phyloP scores from a whole-genome alignment of 139 green algal genomes.

The Prasinococcaceae sp. region DNA sequence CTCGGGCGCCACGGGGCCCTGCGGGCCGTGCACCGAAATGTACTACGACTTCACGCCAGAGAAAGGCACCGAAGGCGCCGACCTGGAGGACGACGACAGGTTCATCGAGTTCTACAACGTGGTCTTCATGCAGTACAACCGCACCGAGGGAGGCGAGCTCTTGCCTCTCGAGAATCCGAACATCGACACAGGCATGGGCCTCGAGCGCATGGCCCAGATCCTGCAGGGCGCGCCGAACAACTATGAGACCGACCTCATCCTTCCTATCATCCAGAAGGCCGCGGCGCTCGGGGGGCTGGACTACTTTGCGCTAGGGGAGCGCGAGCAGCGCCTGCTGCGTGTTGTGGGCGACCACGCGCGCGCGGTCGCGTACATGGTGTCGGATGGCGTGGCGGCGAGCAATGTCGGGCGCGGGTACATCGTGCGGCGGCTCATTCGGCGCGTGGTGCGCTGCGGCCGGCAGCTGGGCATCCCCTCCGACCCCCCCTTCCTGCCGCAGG shows the following conservation, averaged over 20 bases:
- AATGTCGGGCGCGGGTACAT: conserved; percentile 85
- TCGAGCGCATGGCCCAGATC: conserved; percentile 90
- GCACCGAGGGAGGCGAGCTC: conserved; percentile 40
- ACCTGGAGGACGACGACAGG: conserved; percentile 33
- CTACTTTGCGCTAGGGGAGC: conserved; percentile 15
- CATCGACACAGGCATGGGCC: conserved; percentile 89
- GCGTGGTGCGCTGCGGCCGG: conserved; percentile 40
- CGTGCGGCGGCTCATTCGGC: conserved; percentile 60
- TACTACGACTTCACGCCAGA: conserved; percentile 92
- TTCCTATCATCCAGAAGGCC: conserved; percentile 62
- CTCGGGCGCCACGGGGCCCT: conserved; percentile 65
- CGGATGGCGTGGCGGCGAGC: conserved; percentile 58
- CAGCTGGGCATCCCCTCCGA: conserved; percentile 44
- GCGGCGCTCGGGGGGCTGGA: conserved; percentile 21
- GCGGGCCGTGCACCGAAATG: conserved; percentile 86
- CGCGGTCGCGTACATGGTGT: conserved; percentile 68
- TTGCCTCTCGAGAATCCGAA: conserved; percentile 64
- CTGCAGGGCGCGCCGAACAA: conserved; percentile 78
- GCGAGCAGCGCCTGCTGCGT: conserved; percentile 41
- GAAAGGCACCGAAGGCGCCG: conserved; percentile 26
- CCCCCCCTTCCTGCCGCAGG: conserved; percentile 37
- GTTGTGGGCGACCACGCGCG: conserved; percentile 74
- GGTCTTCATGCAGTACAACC: conserved; percentile 75
- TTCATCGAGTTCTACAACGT: conserved; percentile 60
- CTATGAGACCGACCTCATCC: conserved; percentile 90